Evolutionary conservation across 345 rosid species (phyloP).

Genomic region (Euphorbia peplus): DNA sequence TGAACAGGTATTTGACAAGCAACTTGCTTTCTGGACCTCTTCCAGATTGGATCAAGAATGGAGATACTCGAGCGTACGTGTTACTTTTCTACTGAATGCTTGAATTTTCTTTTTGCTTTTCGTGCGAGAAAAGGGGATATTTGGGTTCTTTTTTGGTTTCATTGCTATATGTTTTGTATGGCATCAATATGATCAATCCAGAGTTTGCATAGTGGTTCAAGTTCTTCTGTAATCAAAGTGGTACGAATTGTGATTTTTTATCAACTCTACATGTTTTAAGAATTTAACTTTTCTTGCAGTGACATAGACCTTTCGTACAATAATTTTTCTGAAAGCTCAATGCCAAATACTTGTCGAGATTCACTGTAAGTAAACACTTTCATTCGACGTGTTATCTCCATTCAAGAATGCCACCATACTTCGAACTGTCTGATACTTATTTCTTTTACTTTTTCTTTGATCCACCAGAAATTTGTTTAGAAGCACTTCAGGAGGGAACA

Average conservation of each 20-base stretch:
- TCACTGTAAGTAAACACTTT: constrained; percentile 12
- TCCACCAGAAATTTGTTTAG: constrained; percentile 15
- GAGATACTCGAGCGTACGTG: constrained; percentile 11
- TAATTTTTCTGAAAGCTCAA: constrained; percentile 1
- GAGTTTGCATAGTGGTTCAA: background rate
- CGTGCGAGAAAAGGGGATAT: background rate
- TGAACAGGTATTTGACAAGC: constrained; percentile 4
- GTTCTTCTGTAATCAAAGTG: background rate
- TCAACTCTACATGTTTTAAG: background rate
- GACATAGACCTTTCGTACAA: constrained; percentile 19
- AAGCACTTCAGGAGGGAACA: constrained; percentile 17
- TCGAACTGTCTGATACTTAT: background rate
- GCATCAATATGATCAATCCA: background rate
- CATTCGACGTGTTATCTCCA: background rate
- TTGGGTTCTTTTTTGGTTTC: background rate
- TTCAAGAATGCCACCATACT: background rate
- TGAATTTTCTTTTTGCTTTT: background rate
- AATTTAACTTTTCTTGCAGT: constrained; percentile 8
- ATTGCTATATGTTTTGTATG: background rate
- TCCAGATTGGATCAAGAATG: constrained; percentile 8
- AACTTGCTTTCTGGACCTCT: constrained; percentile 18
- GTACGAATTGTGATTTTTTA: background rate
- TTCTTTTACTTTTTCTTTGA: background rate
- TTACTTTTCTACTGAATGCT: background rate
- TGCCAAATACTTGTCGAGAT: constrained; percentile 12